Evolutionary conservation across 257 asterid species (phyloP).

Genomic region (Striga asiatica): DNA sequence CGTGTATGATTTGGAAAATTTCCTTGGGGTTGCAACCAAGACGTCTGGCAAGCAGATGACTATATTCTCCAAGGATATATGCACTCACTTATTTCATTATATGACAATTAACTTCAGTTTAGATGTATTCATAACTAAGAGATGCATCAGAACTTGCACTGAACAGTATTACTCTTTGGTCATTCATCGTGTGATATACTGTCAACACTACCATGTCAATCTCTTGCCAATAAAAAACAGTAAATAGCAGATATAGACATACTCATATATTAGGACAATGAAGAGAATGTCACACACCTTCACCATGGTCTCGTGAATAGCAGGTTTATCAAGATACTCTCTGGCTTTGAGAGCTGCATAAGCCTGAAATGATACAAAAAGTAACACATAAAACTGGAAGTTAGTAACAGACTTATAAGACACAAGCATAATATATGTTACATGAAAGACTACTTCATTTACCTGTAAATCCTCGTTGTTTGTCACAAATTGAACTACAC

Average conservation of each 20-base stretch:
- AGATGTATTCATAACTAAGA: too few species aligned
- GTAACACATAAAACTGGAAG: slow-evolving; percentile 10
- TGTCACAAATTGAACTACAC: slow-evolving; percentile 92
- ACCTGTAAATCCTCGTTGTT: slow-evolving; percentile 95
- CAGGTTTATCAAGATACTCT: slow-evolving; percentile 89
- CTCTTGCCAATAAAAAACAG: slow-evolving; percentile 9
- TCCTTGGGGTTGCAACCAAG: slow-evolving; percentile 90
- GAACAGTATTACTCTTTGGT: neutral
- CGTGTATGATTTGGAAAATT: slow-evolving; percentile 67
- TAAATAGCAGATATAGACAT: neutral
- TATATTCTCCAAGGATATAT: slow-evolving; percentile 88
- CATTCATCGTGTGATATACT: neutral
- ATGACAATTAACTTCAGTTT: slow-evolving; percentile 4
- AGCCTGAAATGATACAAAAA: slow-evolving; percentile 41
- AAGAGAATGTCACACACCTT: slow-evolving; percentile 42
- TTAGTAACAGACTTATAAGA: slow-evolving; percentile 14
- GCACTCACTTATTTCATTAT: slow-evolving; percentile 65
- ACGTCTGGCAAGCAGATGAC: slow-evolving; percentile 87
- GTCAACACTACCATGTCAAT: neutral
- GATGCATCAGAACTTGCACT: slow-evolving; percentile 9
- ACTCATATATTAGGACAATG: slow-evolving; percentile 1
- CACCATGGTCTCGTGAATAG: slow-evolving; percentile 93
- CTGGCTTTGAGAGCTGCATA: slow-evolving; percentile 88
- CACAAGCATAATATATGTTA: neutral
- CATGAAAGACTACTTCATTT: slow-evolving; percentile 12